Evolutionary conservation across 345 rosid genomes (phyloP), one percentile per base, ranked within the genome.

Genomic region (Sapria himalayana): DNA sequence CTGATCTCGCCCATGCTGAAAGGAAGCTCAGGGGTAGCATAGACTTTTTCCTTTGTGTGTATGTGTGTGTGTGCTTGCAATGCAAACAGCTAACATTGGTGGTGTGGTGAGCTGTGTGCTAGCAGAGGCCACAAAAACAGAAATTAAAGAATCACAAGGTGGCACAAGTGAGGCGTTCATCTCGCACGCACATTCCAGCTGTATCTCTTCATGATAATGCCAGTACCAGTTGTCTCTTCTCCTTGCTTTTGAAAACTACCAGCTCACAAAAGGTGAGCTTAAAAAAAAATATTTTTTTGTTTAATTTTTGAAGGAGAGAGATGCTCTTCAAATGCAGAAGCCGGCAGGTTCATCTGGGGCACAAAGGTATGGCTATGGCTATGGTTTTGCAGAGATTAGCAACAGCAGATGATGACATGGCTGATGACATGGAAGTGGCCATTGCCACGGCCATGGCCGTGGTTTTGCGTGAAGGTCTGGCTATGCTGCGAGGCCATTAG

Each of bases 141-240:
- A 65, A 43, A 38, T 5, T 36, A 2, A 49, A 27, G 23, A 4
- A 15, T 36, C 15, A 29, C 35, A 36, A 15, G 19, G 31, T 25
- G 13, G 14, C 50, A 33, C 63, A 74, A 34, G 66, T 64, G 50
- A 62, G 82, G 3, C 75, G 82, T 37, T 74, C 82, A 33, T 54
- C 70, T 1, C 75, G 73, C 19, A 49, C 51, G 4, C 66, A 73
- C 16, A 71, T 53, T 5, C 8, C 36, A 1, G 57, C 67, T 49
- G 3, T 43, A 49, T 66, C 72, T 1, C 67, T 62, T 44, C 12
- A 31, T 13, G 72, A 74, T 41, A 60, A 67, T 49, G 81, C 67
- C 35, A 18, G 57, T 55, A 15, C 19, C 20, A 13, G 25, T 35
- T 25, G 9, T 12, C 10, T 17, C 10, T 13, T 4, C 4, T 50